Evolutionary conservation across 805 yeast genomes (phyloP), one percentile per base, ranked within the genome.

Genomic region (Ogataea zsoltii): DNA sequence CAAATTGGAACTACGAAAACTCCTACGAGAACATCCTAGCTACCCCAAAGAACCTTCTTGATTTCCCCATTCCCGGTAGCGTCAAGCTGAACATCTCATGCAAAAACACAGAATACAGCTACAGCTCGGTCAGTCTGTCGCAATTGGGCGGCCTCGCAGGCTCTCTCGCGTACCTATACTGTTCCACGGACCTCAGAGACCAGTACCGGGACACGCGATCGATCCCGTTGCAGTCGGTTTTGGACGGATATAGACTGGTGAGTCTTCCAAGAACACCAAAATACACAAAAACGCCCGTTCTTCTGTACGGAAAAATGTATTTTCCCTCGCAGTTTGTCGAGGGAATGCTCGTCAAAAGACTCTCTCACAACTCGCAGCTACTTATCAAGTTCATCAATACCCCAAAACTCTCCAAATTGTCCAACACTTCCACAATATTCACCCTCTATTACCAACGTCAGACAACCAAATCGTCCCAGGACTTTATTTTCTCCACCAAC

Each of bases 301-400:
- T 92, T 13, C 65, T 85, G 28, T 92, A 88, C 63, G 98, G 98
- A 0, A 73, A 92, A 51, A 78, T 94, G 82, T 87, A 84, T 58
- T 82, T 92, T 50, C 98, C 99, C 0, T 86, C 88, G 2, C 82
- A 88, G 14, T 83, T 85, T 7, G 67, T 94, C 2, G 98, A 92
- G 63, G 96, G 96, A 1, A 83, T 94, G 92, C 53, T 83, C 7
- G 79, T 89, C 33, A 79, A 85, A 50, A 69, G 88, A 44, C 57
- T 88, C 14, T 70, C 83, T 0, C 65, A 75, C 5, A 69, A 71
- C 19, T 72, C 87, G 2, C 96, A 88, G 58, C 46, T 91, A 13
- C 66, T 85, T 33, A 65, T 88, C 16, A 87, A 88, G 54, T 85
- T 94, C 60, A 80, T 90, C 25, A 87, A 88, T 58, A 88, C 78